These are phyloP conservation scores for Erigeron canadensis DNA, from an alignment of 129 eudicot species.

Conservation along the genomic window DNA sequence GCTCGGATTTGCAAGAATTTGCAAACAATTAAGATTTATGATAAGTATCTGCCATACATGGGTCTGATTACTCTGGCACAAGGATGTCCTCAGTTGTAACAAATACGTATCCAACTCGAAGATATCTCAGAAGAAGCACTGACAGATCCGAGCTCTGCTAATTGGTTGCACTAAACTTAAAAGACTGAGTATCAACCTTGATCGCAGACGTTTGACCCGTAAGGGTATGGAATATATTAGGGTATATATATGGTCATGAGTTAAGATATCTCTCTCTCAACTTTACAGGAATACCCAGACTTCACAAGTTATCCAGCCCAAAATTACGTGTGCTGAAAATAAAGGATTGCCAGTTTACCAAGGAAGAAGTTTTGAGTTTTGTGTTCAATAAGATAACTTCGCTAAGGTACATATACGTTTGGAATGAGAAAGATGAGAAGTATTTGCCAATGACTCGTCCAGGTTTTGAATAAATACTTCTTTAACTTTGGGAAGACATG, in stretches of 20 bases:
- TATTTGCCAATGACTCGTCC: background rate
- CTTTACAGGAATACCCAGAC: background rate
- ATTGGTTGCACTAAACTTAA: background rate
- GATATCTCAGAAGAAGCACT: slow-evolving; percentile 45
- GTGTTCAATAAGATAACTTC: background rate
- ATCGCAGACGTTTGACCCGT: background rate
- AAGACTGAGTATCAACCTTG: background rate
- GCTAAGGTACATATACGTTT: background rate
- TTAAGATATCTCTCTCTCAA: background rate
- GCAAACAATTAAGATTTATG: slow-evolving; percentile 54
- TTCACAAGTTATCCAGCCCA: background rate
- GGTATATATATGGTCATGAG: background rate
- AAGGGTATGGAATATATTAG: background rate
- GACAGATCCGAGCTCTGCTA: background rate
- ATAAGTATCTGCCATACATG: slow-evolving; percentile 45
- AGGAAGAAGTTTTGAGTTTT: background rate
- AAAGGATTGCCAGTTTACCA: background rate
- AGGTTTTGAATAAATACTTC: too few relatives aligned
- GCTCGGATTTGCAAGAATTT: slow-evolving; percentile 44
- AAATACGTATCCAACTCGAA: slow-evolving; percentile 46
- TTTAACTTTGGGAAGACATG: too few relatives aligned
- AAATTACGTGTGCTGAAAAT: background rate
- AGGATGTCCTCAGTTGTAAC: slow-evolving; percentile 56
- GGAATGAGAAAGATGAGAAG: background rate
- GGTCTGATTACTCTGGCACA: slow-evolving; percentile 59